Evolutionary conservation across 2,329 filamentous ascomycete species (phyloP).

Genomic region (Pyricularia sp.): DNA sequence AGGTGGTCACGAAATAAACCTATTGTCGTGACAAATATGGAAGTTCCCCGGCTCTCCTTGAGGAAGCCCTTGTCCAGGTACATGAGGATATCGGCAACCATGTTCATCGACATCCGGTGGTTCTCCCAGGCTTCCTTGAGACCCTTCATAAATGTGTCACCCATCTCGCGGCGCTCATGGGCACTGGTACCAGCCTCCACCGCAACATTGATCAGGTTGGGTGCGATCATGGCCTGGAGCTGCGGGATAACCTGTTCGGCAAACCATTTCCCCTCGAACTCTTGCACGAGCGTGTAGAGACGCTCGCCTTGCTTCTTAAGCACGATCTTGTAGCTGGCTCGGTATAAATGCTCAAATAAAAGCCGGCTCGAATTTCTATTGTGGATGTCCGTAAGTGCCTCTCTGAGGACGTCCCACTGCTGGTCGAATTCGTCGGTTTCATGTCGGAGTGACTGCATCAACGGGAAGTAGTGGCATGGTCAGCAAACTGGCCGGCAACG

Average conservation of each 20-base stretch:
- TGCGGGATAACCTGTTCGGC: constrained; percentile 59
- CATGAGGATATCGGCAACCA: constrained; percentile 68
- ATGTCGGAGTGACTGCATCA: constrained; percentile 15
- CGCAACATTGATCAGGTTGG: constrained; percentile 52
- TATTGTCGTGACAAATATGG: constrained; percentile 79
- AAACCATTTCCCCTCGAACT: constrained; percentile 79
- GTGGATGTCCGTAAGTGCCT: constrained; percentile 80
- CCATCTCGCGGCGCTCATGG: constrained; percentile 69
- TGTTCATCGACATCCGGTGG: constrained; percentile 88
- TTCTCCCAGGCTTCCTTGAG: constrained; percentile 77
- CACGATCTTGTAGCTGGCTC: constrained; percentile 88
- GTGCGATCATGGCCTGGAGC: constrained; percentile 63
- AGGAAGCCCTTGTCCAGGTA: constrained; percentile 88
- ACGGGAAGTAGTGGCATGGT: neutral
- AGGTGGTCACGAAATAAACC: constrained; percentile 82
- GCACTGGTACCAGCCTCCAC: constrained; percentile 51
- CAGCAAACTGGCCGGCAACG: neutral
- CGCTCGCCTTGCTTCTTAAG: constrained; percentile 75
- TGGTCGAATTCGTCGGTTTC: constrained; percentile 73
- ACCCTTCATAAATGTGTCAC: constrained; percentile 72
- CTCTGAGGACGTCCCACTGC: constrained; percentile 68
- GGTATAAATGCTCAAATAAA: constrained; percentile 93
- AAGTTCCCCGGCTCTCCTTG: constrained; percentile 58
- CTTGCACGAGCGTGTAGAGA: constrained; percentile 71
- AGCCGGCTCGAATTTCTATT: constrained; percentile 81